A percentile compares a stretch with the other conserved stretches of the same genome.
phyloP scores from a whole-genome alignment of 73 alveolate species.

The Paramecium tetraurelia region DNA sequence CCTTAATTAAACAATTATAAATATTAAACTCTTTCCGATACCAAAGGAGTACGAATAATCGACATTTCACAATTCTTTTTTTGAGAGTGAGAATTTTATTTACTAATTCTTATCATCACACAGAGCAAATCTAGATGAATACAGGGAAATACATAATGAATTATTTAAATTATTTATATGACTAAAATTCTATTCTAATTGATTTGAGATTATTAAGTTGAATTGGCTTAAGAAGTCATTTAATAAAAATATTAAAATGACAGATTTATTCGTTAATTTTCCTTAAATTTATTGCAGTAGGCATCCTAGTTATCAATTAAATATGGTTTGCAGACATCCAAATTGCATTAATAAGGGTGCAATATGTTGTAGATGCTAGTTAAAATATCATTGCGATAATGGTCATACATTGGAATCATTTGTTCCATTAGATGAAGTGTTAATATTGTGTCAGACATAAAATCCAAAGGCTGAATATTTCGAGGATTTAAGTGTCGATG shows the following conservation, averaged over 20 bases:
- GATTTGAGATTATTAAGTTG: background rate
- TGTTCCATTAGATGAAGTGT: constrained; percentile 45
- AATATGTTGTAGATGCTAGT: constrained; percentile 48
- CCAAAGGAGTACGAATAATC: too few relatives aligned
- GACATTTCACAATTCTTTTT: too few relatives aligned
- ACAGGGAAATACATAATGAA: too few relatives aligned
- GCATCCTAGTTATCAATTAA: constrained; percentile 25
- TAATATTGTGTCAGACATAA: background rate
- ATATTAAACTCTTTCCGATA: too few relatives aligned
- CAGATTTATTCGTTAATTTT: constrained; percentile 15
- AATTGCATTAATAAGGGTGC: constrained; percentile 29
- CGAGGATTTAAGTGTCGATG: background rate
- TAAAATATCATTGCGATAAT: constrained; percentile 4
- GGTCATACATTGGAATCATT: constrained; percentile 52
- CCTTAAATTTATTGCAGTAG: constrained; percentile 5
- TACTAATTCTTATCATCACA: too few relatives aligned
- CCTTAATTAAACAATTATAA: too few relatives aligned
- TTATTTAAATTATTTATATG: too few relatives aligned
- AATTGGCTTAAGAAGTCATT: background rate
- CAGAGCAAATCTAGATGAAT: too few relatives aligned
- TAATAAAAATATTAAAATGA: background rate
- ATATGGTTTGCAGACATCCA: constrained; percentile 24
- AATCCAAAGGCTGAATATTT: constrained; percentile 21
- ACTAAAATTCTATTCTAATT: too few relatives aligned
- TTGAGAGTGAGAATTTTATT: too few relatives aligned